These are phyloP conservation scores for Lactarius trivialis DNA, from an alignment of 768 basidiomycete species.

Conservation along the genomic window DNA sequence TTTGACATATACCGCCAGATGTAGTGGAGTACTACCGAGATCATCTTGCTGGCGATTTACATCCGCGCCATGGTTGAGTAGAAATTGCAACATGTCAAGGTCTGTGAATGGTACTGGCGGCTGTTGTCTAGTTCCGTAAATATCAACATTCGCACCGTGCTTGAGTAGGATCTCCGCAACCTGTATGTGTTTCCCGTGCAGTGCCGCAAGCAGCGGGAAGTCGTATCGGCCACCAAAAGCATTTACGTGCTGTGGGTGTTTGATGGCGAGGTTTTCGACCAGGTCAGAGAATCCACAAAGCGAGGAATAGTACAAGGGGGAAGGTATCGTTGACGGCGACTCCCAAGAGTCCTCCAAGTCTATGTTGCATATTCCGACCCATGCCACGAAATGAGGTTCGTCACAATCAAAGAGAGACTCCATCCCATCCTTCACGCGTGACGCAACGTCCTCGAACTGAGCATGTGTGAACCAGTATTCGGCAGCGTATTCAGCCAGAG, in stretches of 20 bases:
- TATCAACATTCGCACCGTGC: background rate
- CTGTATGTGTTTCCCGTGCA: rapidly evolving
- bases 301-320: background rate
- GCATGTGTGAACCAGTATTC: background rate
- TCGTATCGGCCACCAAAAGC: background rate
- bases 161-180: background rate
- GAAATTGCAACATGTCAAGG: background rate
- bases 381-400: background rate
- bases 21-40: background rate
- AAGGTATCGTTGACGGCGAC: background rate
- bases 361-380: background rate
- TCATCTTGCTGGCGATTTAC: background rate
- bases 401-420: background rate
- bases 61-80: background rate
- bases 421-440: background rate
- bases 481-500: background rate
- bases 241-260: background rate
- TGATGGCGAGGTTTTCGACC: background rate
- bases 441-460: background rate
- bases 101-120: background rate
- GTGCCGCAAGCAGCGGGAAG: background rate
- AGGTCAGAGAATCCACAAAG: background rate
- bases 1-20: background rate
- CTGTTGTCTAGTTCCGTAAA: background rate
- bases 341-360: background rate